Conservation (phyloP, 805 yeast species). For the Naumovozyma castellii region DNA sequence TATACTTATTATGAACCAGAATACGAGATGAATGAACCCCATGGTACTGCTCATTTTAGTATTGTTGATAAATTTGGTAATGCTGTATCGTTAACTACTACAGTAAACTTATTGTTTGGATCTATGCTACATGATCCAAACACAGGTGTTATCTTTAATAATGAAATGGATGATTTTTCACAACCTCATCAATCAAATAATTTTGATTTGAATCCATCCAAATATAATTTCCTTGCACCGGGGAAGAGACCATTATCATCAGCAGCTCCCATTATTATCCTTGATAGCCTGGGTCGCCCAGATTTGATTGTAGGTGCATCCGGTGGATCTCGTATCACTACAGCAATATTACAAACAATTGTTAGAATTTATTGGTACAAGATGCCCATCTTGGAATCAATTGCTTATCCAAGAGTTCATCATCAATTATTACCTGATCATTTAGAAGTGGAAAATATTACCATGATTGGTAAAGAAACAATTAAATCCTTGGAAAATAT, state of each 20-base stretch:
- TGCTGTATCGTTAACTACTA: slow-evolving; percentile 82
- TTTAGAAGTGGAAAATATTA: slow-evolving; percentile 45
- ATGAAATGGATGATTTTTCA: slow-evolving; percentile 93
- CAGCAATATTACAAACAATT: slow-evolving; percentile 75
- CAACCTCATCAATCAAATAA: slow-evolving; percentile 60
- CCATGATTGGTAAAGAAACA: slow-evolving; percentile 37
- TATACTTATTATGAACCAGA: slow-evolving; percentile 76
- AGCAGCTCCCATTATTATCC: slow-evolving; percentile 64
- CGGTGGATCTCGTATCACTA: slow-evolving; percentile 83
- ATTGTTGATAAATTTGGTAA: slow-evolving; percentile 65
- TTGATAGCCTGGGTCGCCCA: slow-evolving; percentile 38
- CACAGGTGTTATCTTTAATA: slow-evolving; percentile 78
- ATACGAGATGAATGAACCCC: slow-evolving; percentile 67
- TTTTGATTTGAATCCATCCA: slow-evolving; percentile 73
- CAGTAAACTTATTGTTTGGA: slow-evolving; percentile 79
- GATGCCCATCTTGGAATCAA: slow-evolving; percentile 52
- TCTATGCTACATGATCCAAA: slow-evolving; percentile 66
- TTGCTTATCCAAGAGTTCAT: slow-evolving; percentile 76
- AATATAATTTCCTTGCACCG: slow-evolving; percentile 68
- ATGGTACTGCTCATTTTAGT: slow-evolving; percentile 85
- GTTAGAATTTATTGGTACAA: slow-evolving; percentile 53
- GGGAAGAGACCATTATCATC: slow-evolving; percentile 78
- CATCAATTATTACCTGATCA: slow-evolving; percentile 79
- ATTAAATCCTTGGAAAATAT: slow-evolving; percentile 29
- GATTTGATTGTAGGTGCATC: slow-evolving; percentile 82